A percentile compares a stretch with the other conserved stretches of the same genome.
phyloP scores from a whole-genome alignment of 2,329 filamentous ascomycete species.

The Corynespora cassiicola region DNA sequence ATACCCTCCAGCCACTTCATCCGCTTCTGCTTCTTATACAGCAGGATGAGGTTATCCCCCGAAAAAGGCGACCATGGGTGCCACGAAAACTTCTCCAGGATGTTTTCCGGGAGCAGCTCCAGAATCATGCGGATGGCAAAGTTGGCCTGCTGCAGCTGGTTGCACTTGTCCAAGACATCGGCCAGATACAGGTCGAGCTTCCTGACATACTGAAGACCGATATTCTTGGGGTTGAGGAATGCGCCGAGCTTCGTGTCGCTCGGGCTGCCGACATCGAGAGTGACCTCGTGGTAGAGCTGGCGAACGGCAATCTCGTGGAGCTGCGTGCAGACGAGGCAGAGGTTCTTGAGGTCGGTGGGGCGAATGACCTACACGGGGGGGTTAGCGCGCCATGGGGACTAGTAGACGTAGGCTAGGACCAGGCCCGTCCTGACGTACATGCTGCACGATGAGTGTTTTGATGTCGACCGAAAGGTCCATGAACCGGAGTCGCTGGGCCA shows the following conservation, averaged over 20 bases:
- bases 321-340: conserved; percentile 56
- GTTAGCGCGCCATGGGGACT: too few relatives aligned
- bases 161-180: conserved; percentile 51
- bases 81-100: conserved; percentile 58
- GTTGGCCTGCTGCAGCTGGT: conserved; percentile 53
- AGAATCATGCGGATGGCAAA: conserved; percentile 57
- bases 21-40: conserved; percentile 56
- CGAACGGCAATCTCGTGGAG: conserved; percentile 55
- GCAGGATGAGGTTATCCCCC: conserved; percentile 54
- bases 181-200: conserved; percentile 56
- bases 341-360: conserved; percentile 55
- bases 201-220: conserved; percentile 54
- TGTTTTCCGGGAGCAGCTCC: conserved; percentile 56
- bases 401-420: conserved; percentile 4
- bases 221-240: conserved; percentile 55
- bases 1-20: conserved; percentile 58
- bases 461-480: conserved; percentile 46
- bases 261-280: conserved; percentile 53
- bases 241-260: conserved; percentile 52
- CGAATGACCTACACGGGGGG: conserved; percentile 55
- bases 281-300: conserved; percentile 54
- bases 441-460: conserved; percentile 47
- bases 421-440: conserved; percentile 33
- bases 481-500: conserved; percentile 35
- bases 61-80: conserved; percentile 57